Conservation (phyloP, 2,329 filamentous ascomycete species). For the Tolypocladium paradoxum region DNA sequence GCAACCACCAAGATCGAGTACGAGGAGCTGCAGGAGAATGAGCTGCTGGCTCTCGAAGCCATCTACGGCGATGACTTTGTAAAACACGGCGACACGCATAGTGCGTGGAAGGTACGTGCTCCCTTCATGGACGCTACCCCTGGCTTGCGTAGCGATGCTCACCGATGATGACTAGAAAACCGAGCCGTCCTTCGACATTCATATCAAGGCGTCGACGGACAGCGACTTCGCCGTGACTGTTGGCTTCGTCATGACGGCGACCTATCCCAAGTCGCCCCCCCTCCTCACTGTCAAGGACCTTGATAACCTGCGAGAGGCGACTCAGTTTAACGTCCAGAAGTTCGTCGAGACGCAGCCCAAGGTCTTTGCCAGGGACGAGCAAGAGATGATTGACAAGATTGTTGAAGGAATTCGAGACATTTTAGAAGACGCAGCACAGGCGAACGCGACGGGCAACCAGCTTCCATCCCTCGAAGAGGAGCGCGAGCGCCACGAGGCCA, state of each 20-base stretch:
- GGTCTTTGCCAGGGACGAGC: constrained; percentile 38
- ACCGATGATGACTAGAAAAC: constrained; percentile 46
- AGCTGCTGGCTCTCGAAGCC: constrained; percentile 73
- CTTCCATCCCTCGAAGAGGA: constrained; percentile 85
- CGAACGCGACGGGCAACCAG: constrained; percentile 62
- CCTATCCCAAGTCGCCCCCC: constrained; percentile 79
- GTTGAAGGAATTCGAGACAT: constrained; percentile 62
- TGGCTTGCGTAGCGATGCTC: constrained; percentile 2
- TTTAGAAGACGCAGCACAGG: constrained; percentile 75
- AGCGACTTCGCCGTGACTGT: constrained; percentile 60
- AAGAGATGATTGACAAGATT: constrained; percentile 54
- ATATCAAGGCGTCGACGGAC: constrained; percentile 63
- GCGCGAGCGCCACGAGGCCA: constrained; percentile 70
- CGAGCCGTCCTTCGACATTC: constrained; percentile 73
- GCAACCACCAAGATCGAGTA: constrained; percentile 50
- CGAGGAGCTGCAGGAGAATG: constrained; percentile 75
- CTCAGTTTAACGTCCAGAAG: constrained; percentile 58
- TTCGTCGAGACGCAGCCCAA: constrained; percentile 49
- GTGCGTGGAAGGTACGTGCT: constrained; percentile 71
- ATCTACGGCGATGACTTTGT: constrained; percentile 87
- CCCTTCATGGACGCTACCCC: not conserved
- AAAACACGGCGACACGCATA: constrained; percentile 56
- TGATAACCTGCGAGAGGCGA: constrained; percentile 56
- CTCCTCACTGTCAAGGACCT: constrained; percentile 58
- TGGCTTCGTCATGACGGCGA: constrained; percentile 74